These are phyloP conservation scores for Aspergillus haitiensis DNA, from an alignment of 495 filamentous ascomycete genomes.

Conservation along the genomic window DNA sequence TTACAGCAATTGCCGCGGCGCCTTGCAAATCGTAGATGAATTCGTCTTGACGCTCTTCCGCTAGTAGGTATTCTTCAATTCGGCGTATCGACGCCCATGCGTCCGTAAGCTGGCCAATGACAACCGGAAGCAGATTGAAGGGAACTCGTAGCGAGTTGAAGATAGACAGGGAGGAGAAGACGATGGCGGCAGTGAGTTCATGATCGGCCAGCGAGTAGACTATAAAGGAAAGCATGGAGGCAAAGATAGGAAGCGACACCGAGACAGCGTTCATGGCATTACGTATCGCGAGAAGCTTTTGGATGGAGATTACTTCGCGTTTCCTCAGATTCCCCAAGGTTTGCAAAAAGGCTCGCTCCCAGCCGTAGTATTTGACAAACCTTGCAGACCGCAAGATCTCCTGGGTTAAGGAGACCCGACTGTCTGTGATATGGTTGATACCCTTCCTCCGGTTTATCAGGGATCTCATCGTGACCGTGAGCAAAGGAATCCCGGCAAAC, in stretches of 20 bases:
- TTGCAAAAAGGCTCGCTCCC: conserved; percentile 81
- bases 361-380: conserved; percentile 96
- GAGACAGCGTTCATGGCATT: conserved; percentile 80
- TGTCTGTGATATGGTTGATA: conserved; percentile 92
- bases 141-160: neutral
- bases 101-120: neutral
- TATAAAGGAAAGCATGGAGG: conserved; percentile 93
- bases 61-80: neutral
- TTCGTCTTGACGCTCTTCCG: neutral
- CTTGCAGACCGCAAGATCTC: conserved; percentile 87
- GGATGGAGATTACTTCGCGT: conserved; percentile 74
- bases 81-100: neutral
- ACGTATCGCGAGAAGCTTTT: conserved; percentile 74
- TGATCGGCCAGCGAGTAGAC: conserved; percentile 54
- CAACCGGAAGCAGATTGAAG: neutral
- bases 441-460: conserved; percentile 67
- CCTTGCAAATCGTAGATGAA: no score
- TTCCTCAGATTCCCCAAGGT: conserved; percentile 69
- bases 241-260: conserved; percentile 81
- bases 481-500: conserved; percentile 69
- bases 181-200: neutral
- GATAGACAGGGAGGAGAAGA: neutral
- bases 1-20: neutral
- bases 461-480: conserved; percentile 69
- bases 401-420: conserved; percentile 85